These are phyloP conservation scores for Pythium scleroteichum DNA, from an alignment of 352 stramenopile species.

Conservation along the genomic window DNA sequence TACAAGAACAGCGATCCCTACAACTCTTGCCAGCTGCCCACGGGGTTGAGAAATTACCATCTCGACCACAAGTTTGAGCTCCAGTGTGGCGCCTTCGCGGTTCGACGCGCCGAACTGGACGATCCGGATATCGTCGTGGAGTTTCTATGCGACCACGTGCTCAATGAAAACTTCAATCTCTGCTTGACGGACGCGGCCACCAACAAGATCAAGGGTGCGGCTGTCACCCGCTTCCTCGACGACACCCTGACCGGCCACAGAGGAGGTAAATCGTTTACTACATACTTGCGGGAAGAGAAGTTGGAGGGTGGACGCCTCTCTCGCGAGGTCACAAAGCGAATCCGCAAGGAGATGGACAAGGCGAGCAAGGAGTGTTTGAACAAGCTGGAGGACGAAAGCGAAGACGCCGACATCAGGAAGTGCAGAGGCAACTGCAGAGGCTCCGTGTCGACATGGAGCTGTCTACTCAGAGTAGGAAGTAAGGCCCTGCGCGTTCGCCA, in stretches of 20 bases:
- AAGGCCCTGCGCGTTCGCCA: too few relatives aligned
- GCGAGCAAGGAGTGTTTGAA: conserved; percentile 3
- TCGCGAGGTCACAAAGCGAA: background rate
- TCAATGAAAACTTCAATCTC: conserved; percentile 7
- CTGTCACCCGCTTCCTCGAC: conserved; percentile 5
- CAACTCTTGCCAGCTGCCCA: background rate
- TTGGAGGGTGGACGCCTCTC: background rate
- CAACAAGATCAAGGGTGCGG: conserved; percentile 7
- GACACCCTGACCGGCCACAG: conserved; percentile 1
- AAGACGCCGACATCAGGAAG: background rate
- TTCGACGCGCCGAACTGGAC: background rate
- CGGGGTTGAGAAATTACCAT: background rate
- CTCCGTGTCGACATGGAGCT: conserved; percentile 11
- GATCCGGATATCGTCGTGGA: background rate
- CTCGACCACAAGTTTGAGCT: conserved; percentile 7
- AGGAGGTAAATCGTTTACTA: background rate
- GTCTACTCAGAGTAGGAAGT: too few relatives aligned
- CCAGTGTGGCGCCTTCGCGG: background rate
- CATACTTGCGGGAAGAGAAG: background rate
- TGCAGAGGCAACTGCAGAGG: conserved; percentile 5
- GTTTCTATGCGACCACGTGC: conserved; percentile 2
- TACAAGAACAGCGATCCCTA: conserved; percentile 6
- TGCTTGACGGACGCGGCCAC: conserved; percentile 8
- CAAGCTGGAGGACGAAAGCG: conserved; percentile 12
- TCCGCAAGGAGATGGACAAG: conserved; percentile 9